Base-by-base conservation (phyloP, 2,329 filamentous ascomycete genomes). In the Ascochyta rabiei region DNA sequence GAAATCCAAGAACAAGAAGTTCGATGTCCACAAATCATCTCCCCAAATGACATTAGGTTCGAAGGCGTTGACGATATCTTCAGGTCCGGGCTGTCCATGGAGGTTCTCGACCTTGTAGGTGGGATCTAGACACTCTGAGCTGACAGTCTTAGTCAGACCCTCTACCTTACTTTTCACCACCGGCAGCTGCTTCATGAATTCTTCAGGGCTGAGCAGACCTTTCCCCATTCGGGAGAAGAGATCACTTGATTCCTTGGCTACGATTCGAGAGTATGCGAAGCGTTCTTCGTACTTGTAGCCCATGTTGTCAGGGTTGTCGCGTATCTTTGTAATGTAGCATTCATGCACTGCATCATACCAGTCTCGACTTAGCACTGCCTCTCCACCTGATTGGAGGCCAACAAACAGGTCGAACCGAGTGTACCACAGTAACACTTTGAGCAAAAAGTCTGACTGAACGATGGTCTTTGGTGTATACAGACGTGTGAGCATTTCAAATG, bases 371-470 rank as follows among this genome's bases (percentile, higher is more conserved):
- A 98, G 80, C 2, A 87, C 84, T 0, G 90, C 87, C 62, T 88
- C 86, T 62, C 89, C 89, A 1, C 90, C 89, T 21, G 90, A 90
- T 81, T 96, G 87, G 58, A 97, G 84, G 1, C 90, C 89, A 6
- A 91, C 87, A 53, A 93, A 90, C 9, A 93, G 82, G 72, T 98
- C 95, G 69, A 96, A 96, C 31, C 93, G 87, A 26, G 87, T 83
- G 73, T 96, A 97, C 95, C 95, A 98, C n/a, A 83, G 81, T 44
- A 96, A 82, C 39, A 95, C 86, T 66, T 89, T 86, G 26, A 89
- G 85, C 26, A 88, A 85, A 13, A 89, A 82, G 4, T 88, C 81
- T 9, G 88, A 89, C 60, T 89, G 80, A 78, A 88, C 86, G 38
- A 90, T 86, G 0, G 86, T 89, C 58, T 92, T 81, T 0, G 91